Percentiles rank a stretch among this genome's conserved stretches.
Conservation (phyloP, 768 basidiomycete species). For the Boletus sp. region DNA sequence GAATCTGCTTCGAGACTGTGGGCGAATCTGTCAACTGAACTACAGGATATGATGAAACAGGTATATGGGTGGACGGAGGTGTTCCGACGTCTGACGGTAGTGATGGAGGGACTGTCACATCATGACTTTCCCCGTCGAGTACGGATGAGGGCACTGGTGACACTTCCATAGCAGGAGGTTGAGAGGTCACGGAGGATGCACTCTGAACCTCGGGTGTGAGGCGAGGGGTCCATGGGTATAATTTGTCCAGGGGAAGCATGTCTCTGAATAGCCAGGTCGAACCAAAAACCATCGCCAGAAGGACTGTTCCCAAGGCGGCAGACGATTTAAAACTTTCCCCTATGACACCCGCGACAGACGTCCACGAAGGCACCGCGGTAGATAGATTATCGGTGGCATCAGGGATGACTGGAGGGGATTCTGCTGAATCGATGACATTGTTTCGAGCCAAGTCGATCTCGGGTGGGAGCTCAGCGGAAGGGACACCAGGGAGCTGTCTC, state of each 20-base stretch:
- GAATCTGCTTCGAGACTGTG: neutral
- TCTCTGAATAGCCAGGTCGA: constrained; percentile 26
- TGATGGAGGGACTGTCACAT: neutral
- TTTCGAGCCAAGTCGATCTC: constrained; percentile 12
- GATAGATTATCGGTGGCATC: constrained; percentile 18
- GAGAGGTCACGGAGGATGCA: constrained; percentile 1
- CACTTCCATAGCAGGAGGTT: neutral
- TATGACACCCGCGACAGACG: constrained; percentile 12
- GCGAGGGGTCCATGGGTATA: constrained; percentile 9
- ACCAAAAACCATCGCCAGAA: constrained; percentile 24
- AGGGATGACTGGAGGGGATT: constrained; percentile 14
- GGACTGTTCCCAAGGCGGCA: constrained; percentile 17
- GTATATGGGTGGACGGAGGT: neutral
- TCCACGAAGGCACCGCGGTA: constrained; percentile 11
- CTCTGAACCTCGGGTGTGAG: neutral
- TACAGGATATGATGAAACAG: neutral
- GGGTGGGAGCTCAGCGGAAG: constrained; percentile 34
- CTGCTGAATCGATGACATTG: constrained; percentile 10
- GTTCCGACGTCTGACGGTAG: neutral
- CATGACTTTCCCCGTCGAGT: constrained; percentile 1
- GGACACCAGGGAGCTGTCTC: constrained; percentile 59
- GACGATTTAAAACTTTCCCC: constrained; percentile 13
- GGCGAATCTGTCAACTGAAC: constrained; percentile 6
- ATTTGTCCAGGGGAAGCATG: constrained; percentile 9
- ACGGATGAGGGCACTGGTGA: neutral